Evolutionary conservation across 306 rosid genomes (phyloP).

Genomic region (Ormosia semicastrata): DNA sequence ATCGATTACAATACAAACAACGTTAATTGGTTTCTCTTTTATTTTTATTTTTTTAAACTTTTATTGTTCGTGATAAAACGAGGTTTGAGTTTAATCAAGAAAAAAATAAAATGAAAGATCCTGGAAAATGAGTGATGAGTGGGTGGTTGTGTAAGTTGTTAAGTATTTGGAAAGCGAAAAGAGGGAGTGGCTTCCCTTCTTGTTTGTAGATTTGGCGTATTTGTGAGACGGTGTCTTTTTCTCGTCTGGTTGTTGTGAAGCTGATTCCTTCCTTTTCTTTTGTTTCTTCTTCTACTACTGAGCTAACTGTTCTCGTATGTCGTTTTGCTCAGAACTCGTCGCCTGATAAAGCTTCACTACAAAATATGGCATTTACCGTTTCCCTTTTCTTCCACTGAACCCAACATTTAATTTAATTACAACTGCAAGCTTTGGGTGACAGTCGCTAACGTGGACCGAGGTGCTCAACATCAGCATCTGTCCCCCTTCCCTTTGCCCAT

Average conservation of each 20-base stretch:
- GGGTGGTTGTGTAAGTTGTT: background rate
- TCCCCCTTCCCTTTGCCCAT: background rate
- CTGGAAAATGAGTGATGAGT: background rate
- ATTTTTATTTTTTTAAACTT: background rate
- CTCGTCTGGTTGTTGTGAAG: background rate
- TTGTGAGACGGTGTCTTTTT: background rate
- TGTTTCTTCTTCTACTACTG: background rate
- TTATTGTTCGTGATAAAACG: background rate
- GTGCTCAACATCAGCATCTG: background rate
- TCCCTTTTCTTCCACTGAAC: background rate
- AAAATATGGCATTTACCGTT: conserved; percentile 8
- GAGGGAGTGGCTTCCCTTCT: background rate
- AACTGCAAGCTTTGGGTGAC: background rate
- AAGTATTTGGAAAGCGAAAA: background rate
- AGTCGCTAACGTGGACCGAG: conserved; percentile 25
- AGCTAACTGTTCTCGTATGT: conserved; percentile 26
- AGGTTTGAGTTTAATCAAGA: background rate
- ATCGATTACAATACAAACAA: background rate
- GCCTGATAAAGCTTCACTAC: background rate
- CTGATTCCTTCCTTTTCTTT: background rate
- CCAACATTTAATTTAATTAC: background rate
- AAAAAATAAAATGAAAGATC: background rate
- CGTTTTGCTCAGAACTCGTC: conserved; percentile 25
- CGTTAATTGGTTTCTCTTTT: background rate
- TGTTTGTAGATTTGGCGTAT: no score